Percentiles rank a stretch among this genome's conserved stretches.
These are phyloP conservation scores for Conticribra guillardii DNA, from an alignment of 108 stramenopile species.

Conservation along the genomic window DNA sequence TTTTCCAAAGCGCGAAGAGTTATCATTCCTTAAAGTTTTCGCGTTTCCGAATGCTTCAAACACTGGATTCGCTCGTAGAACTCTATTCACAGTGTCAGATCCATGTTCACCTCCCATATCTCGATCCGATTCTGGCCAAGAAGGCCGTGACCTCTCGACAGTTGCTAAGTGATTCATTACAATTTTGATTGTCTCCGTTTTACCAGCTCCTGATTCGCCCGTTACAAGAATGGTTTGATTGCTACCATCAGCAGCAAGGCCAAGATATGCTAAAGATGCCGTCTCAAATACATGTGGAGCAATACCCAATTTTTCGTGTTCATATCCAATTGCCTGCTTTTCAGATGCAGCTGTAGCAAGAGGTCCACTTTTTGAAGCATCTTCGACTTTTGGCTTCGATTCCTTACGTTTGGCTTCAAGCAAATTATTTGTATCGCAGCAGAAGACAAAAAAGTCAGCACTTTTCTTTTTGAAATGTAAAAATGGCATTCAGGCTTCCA, in stretches of 20 bases:
- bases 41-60: conserved; percentile 95
- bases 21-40: conserved; percentile 89
- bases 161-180: conserved; percentile 86
- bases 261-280: conserved; percentile 73
- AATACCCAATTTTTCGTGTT: conserved; percentile 54
- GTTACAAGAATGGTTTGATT: conserved; percentile 85
- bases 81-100: conserved; percentile 70
- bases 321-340: conserved; percentile 58
- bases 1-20: conserved; percentile 90
- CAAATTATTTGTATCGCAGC: too few species aligned
- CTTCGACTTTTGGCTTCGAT: neutral
- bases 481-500: too few species aligned
- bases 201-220: conserved; percentile 91
- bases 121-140: conserved; percentile 42
- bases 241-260: conserved; percentile 49
- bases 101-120: conserved; percentile 21
- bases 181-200: conserved; percentile 92
- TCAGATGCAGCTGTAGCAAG: conserved; percentile 51
- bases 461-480: too few species aligned
- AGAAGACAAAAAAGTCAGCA: neutral
- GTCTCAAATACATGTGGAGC: conserved; percentile 86
- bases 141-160: conserved; percentile 60
- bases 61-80: conserved; percentile 92
- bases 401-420: neutral
- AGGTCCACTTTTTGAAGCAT: neutral